Conservation (phyloP, 352 stramenopile genomes). For the Globisporangium okanoganense region DNA sequence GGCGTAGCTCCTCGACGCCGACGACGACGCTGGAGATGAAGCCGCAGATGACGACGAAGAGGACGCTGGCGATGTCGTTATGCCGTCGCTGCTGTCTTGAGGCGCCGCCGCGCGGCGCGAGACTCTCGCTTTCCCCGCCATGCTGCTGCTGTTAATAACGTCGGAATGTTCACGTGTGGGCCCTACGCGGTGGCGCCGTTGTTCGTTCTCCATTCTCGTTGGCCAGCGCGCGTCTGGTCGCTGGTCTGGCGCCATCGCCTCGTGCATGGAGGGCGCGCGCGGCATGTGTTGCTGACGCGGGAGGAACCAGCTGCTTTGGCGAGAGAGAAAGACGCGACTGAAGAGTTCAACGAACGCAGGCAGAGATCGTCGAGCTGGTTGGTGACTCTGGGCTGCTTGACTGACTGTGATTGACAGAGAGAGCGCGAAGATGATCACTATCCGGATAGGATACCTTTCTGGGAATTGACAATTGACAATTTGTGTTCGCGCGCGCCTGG, state of each 20-base stretch:
- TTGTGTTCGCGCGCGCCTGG: neutral
- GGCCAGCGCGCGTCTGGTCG: neutral
- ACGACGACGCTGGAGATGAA: neutral
- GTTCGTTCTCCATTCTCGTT: neutral
- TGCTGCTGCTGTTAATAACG: neutral
- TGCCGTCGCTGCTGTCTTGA: neutral
- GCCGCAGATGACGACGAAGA: neutral
- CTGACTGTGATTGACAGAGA: no score
- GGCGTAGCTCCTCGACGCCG: neutral
- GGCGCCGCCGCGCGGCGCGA: neutral
- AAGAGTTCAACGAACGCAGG: neutral
- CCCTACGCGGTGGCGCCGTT: neutral
- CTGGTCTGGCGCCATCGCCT: neutral
- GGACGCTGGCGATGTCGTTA: neutral
- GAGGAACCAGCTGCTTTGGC: neutral
- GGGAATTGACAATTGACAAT: no score
- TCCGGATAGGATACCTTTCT: no score
- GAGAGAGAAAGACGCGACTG: neutral
- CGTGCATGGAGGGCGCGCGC: neutral
- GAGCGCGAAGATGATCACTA: neutral
- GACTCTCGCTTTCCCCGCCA: constrained; percentile 3
- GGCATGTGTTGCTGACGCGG: constrained; percentile 11
- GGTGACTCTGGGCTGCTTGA: no score
- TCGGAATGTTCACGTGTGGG: constrained; percentile 8
- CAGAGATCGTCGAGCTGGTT: no score